Evolutionary conservation across 768 basidiomycete genomes (phyloP), one percentile per base, ranked within the genome.

Genomic region (Serendipita sp.): DNA sequence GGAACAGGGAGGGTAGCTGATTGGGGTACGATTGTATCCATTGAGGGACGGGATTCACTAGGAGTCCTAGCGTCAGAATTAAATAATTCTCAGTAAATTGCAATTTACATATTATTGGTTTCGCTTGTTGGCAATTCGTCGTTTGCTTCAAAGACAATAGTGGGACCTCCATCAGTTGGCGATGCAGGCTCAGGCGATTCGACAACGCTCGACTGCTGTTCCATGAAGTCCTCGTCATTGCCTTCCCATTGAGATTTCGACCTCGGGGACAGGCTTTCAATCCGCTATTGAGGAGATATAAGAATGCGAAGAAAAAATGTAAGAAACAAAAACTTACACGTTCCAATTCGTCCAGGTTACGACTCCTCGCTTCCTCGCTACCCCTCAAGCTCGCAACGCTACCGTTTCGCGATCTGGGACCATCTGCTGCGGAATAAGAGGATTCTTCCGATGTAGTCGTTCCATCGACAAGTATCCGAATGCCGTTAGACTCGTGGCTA

Each of bases 271-370:
- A 64, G 34, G 44, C 55, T 58, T 60, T 34, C n/a, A 15, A 23
- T 64, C 15, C 44, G 29, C 18, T 62, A 31, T 27, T 10, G 8
- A 29, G 48, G n/a, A 5, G 8, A 50, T 5, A 50, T 44, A 40
- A 6, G 13, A 15, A 11, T 16, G n/a, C 48, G 8, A 52, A 52
- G n/a, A 33, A 16, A 18, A 63, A n/a, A 3, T 16, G 36, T 0
- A 36, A 29, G 3, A 53, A 50, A 63, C 4, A 37, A 5, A 62
- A 37, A 77, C 68, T 34, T 53, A 79, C 87, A 77, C 79, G 80
- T 70, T 91, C 88, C 53, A 91, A 86, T 72, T 86, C 85, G 70
- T 91, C 89, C 27, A 91, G 74, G 71, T 86, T 65, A 81, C 80
- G 73, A 88, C 88, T 77, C 48, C 85, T 84, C 69, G 88, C 88